These are phyloP conservation scores for Kodamaea neixiangensis DNA, from an alignment of 805 yeast genomes.

Conservation along the genomic window DNA sequence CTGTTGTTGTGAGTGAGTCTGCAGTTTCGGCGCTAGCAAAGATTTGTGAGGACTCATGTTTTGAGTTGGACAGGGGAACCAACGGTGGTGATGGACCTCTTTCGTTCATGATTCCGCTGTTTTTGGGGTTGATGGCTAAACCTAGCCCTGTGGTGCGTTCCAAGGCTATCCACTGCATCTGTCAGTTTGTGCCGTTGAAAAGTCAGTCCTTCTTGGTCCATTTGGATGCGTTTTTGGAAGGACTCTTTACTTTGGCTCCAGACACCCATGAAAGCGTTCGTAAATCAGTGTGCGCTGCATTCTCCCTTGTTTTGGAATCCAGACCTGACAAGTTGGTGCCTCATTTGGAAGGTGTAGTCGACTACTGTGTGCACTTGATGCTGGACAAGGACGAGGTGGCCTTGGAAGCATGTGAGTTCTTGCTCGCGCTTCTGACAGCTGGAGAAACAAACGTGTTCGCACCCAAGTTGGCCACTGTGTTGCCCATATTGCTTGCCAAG, in stretches of 20 bases:
- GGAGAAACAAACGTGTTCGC: slow-evolving; percentile 45
- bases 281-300: slow-evolving; percentile 74
- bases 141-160: slow-evolving; percentile 54
- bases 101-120: slow-evolving; percentile 63
- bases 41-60: slow-evolving; percentile 86
- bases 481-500: slow-evolving; percentile 76
- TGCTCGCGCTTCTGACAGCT: slow-evolving; percentile 65
- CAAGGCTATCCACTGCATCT: slow-evolving; percentile 68
- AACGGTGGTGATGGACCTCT: slow-evolving; percentile 63
- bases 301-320: slow-evolving; percentile 67
- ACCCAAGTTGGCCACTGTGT: slow-evolving; percentile 58
- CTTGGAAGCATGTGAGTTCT: slow-evolving; percentile 90
- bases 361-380: slow-evolving; percentile 80
- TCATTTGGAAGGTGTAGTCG: slow-evolving; percentile 83
- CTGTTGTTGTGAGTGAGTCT: slow-evolving; percentile 56
- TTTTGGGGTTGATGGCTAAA: slow-evolving; percentile 51
- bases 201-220: slow-evolving; percentile 64
- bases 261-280: slow-evolving; percentile 62
- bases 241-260: slow-evolving; percentile 69
- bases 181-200: slow-evolving; percentile 70
- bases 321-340: slow-evolving; percentile 80
- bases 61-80: slow-evolving; percentile 62
- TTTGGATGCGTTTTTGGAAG: slow-evolving; percentile 64
- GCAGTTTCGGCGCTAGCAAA: slow-evolving; percentile 81
- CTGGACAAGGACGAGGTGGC: slow-evolving; percentile 65